These are phyloP conservation scores for Xylariaceae sp. DNA, from an alignment of 2,329 filamentous ascomycete genomes.

Conservation along the genomic window DNA sequence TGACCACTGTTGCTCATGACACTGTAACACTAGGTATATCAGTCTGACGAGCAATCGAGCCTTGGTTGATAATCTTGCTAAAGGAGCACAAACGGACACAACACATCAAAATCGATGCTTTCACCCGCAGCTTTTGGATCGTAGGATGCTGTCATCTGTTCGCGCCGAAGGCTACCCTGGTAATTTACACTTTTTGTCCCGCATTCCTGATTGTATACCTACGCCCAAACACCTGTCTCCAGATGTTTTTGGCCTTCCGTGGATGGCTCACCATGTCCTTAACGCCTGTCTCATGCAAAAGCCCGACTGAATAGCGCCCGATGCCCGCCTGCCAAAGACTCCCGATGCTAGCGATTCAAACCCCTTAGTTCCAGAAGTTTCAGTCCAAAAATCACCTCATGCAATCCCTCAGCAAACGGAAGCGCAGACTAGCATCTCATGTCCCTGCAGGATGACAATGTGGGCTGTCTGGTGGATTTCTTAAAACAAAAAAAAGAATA, in stretches of 20 bases:
- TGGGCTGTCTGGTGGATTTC: not conserved
- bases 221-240: constrained; percentile 20
- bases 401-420: constrained; percentile 12
- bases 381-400: constrained; percentile 12
- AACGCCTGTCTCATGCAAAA: constrained; percentile 30
- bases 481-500: not conserved
- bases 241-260: constrained; percentile 16
- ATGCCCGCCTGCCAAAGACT: constrained; percentile 16
- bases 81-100: no score
- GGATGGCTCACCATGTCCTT: constrained; percentile 18
- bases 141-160: constrained; percentile 7
- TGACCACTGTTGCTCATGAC: no score
- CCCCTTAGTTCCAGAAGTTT: constrained; percentile 5
- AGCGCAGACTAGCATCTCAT: constrained; percentile 10
- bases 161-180: constrained; percentile 11
- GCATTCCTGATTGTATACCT: constrained; percentile 27
- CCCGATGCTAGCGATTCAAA: constrained; percentile 11
- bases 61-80: no score
- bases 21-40: no score
- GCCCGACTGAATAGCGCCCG: constrained; percentile 17
- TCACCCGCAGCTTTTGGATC: not conserved
- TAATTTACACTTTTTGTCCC: constrained; percentile 28
- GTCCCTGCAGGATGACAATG: constrained; percentile 10
- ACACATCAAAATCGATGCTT: not conserved
- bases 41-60: no score